Evolutionary conservation across 2,329 filamentous ascomycete species (phyloP).

Genomic region (Pestalotiopsis sp.): DNA sequence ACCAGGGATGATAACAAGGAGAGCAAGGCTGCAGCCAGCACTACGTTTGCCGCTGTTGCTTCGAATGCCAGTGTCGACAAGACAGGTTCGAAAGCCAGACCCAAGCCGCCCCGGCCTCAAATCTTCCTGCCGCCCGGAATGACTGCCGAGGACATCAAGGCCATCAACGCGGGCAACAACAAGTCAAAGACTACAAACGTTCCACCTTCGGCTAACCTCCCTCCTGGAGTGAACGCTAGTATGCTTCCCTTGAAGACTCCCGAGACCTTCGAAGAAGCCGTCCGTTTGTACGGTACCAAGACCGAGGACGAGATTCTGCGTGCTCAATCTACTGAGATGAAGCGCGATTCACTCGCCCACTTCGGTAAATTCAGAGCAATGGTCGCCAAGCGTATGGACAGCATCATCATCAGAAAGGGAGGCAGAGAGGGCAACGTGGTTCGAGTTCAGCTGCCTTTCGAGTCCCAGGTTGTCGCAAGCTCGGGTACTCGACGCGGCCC

Average conservation of each 20-base stretch:
- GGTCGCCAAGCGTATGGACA: conserved; percentile 70
- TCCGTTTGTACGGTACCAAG: conserved; percentile 32
- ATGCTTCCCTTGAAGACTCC: conserved; percentile 24
- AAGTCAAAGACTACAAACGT: conserved; percentile 29
- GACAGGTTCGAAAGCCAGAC: background rate
- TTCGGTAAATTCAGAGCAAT: conserved; percentile 81
- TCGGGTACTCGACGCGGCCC: conserved; percentile 38
- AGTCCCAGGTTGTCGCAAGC: conserved; percentile 3
- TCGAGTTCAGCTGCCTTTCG: conserved; percentile 8
- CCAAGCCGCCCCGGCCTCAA: background rate
- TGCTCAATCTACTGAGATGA: conserved; percentile 60
- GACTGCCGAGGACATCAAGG: conserved; percentile 3
- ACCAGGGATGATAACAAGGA: background rate
- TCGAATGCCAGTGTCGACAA: background rate
- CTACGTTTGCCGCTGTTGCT: background rate
- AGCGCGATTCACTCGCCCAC: conserved; percentile 67
- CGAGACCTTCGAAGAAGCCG: conserved; percentile 30
- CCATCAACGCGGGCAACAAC: conserved; percentile 1
- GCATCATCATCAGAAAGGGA: conserved; percentile 59
- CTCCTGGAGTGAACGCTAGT: background rate
- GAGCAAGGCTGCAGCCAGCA: background rate
- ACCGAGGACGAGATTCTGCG: conserved; percentile 33
- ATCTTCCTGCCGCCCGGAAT: background rate
- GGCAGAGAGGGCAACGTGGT: conserved; percentile 25
- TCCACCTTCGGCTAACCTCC: conserved; percentile 6